Evolutionary conservation across 2,329 filamentous ascomycete genomes (phyloP).

Genomic region (Exophiala oligosperma): DNA sequence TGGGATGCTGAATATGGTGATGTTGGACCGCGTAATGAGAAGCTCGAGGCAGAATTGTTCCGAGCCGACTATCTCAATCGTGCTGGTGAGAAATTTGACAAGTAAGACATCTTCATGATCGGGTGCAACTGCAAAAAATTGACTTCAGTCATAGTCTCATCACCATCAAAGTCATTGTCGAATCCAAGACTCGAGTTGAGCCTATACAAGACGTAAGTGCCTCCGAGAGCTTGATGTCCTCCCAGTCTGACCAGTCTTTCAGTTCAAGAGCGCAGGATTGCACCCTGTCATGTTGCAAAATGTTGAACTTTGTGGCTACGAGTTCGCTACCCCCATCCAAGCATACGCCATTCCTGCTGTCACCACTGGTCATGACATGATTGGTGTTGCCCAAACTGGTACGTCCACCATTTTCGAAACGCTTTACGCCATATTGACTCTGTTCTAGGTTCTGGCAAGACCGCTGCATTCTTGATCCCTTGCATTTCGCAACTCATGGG

Average conservation of each 20-base stretch:
- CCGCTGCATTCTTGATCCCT: conserved; percentile 86
- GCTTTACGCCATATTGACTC: not conserved
- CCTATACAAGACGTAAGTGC: conserved; percentile 50
- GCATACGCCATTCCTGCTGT: conserved; percentile 81
- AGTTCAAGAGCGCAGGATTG: conserved; percentile 75
- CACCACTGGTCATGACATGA: conserved; percentile 73
- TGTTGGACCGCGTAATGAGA: conserved; percentile 68
- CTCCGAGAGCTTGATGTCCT: not conserved
- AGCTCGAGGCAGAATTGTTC: conserved; percentile 77
- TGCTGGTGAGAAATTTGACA: conserved; percentile 64
- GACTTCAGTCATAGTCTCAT: conserved; percentile 37
- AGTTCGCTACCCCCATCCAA: conserved; percentile 80
- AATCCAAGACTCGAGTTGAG: conserved; percentile 48
- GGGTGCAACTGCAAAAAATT: not conserved
- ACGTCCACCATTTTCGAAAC: conserved; percentile 34
- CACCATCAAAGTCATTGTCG: conserved; percentile 51
- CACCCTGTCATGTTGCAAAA: conserved; percentile 84
- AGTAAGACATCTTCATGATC: conserved; percentile 45
- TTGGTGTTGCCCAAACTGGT: conserved; percentile 93
- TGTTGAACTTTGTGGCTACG: conserved; percentile 70
- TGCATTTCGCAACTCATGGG: conserved; percentile 92
- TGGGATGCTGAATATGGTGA: conserved; percentile 87
- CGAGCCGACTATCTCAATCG: conserved; percentile 52
- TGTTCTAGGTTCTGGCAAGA: conserved; percentile 84
- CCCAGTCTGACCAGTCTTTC: conserved; percentile 32